Percentiles rank a stretch among this genome's conserved stretches.
Evolutionary conservation across 2,329 filamentous ascomycete species (phyloP).

Genomic region (Colletotrichum trifolii): DNA sequence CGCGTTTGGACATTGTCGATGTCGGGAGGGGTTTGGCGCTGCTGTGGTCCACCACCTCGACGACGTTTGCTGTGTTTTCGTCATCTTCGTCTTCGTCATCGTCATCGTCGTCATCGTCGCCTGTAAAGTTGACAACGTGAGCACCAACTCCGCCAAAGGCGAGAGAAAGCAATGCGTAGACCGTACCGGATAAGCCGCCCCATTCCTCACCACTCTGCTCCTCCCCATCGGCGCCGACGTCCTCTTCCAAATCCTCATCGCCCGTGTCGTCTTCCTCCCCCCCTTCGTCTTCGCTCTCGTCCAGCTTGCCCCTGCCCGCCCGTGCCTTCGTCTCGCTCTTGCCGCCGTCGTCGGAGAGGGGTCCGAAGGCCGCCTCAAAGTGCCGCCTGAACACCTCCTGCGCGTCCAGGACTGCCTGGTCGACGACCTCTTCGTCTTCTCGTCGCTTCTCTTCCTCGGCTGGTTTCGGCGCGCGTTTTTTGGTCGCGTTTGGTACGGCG

Average conservation of each 20-base stretch:
- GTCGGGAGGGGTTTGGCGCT: constrained; percentile 49
- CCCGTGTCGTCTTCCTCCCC: constrained; percentile 40
- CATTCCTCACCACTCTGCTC: constrained; percentile 61
- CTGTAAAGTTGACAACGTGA: neutral
- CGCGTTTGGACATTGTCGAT: constrained; percentile 69
- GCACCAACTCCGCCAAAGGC: neutral
- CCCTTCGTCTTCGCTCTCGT: constrained; percentile 38
- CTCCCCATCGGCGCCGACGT: constrained; percentile 23
- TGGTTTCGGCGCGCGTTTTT: neutral
- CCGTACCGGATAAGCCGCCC: constrained; percentile 70
- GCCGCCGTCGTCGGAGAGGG: constrained; percentile 60
- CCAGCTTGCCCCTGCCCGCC: constrained; percentile 19
- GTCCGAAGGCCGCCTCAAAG: constrained; percentile 90
- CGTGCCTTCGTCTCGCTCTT: constrained; percentile 27
- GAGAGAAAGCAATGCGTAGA: constrained; percentile 33
- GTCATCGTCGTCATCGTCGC: constrained; percentile 38
- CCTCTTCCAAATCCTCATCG: constrained; percentile 43
- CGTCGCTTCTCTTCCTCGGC: neutral
- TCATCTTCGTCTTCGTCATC: constrained; percentile 42
- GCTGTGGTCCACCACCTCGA: constrained; percentile 74
- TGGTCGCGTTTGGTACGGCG: neutral
- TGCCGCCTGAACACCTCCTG: constrained; percentile 83
- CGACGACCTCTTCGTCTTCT: constrained; percentile 40
- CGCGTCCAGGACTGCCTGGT: constrained; percentile 57
- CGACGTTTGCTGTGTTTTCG: constrained; percentile 41